Evolutionary conservation across 352 stramenopile genomes (phyloP), one percentile per base, ranked within the genome.

Genomic region (Globisporangium cylindrosporum): DNA sequence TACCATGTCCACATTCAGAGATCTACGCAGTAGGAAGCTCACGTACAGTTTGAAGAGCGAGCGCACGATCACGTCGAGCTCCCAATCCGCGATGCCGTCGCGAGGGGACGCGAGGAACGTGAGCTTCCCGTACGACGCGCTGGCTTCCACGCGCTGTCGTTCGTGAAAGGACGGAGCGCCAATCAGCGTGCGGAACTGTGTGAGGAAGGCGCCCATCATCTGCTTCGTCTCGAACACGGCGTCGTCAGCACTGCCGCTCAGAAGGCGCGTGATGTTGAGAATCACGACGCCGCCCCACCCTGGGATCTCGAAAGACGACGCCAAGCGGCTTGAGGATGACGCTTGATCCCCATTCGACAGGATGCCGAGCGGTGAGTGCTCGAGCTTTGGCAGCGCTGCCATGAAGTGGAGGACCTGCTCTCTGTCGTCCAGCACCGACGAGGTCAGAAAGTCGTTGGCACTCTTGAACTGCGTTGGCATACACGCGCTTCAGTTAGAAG

Each of bases 341-440:
- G 64, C 36, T 51, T 66, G 25, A 41, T 62, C 53, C 2, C 53
- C 43, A 24, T 22, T 62, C 25, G 64, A 49, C 38, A 73, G 78
- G 71, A 93, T 94, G 20, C 77, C 73, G 25, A 94, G 70, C 29
- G 83, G 82, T 20, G 81, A 60, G 62, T 93, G 84, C 3, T 59
- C 59, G 34, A 67, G 46, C 32, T 77, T 70, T 0, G 87, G 87
- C 24, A 94, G 62, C 9, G 81, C 83, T 14, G 80, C 87, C 80
- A 92, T 91, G 38, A 94, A 93, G 59, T 91, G 83, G 8, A 94
- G 68, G 64, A 92, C 76, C 49, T 91, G 83, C 70, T 94, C 87
- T 36, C 84, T 67, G 66, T 94, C 87, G 1, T 78, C 76, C 29
- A 93, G 72, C 58, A 94, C 80, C 0, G 83, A 87, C 2, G 82